Evolutionary conservation across 805 yeast genomes (phyloP), one percentile per base, ranked within the genome.

Genomic region (Saccharomycopsis sp.): DNA sequence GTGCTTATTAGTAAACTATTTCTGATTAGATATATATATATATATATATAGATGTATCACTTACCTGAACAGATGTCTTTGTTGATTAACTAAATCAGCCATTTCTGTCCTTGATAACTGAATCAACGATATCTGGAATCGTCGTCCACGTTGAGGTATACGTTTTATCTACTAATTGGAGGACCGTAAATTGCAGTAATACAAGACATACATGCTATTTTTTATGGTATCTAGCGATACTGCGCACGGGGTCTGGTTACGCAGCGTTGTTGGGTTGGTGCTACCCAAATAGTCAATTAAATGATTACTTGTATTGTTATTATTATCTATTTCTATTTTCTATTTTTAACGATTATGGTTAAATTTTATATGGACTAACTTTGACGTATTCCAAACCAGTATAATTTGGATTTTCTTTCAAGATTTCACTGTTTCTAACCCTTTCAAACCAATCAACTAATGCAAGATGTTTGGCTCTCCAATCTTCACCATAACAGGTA

Each of bases 41-140:
- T 13, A 8, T n/a, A 17, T 9, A 14, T 13, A 4, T 26, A n/a
- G 14, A 22, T 11, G 4, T 13, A 8, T 13, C n/a, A 37, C 40
- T 37, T 38, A 38, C 41, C 41, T 20, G 41, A 42, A 42, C 45
- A 36, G 41, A 28, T 42, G 45, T 9, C 51, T 48, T 37, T 48
- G 45, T 38, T 46, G 50, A 6, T 46, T 42, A 20, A 26, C 26
- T 38, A 46, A 24, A 34, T 46, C 50, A 9, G 46, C 37, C 50
- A 46, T 46, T 29, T 23, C 21, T n/a, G 14, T 22, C n/a, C 16
- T 9, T 38, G 6, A 7, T 22, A n/a, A n/a, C n/a, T n/a, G n/a
- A n/a, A n/a, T n/a, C n/a, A n/a, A n/a, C n/a, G n/a, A n/a, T n/a
- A n/a, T n/a, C n/a, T n/a, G n/a, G n/a, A n/a, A n/a, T n/a, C n/a